Evolutionary conservation across 371 early-diverging fungal genomes (phyloP), one percentile per base, ranked within the genome.

Genomic region (Parasitella parasitica): DNA sequence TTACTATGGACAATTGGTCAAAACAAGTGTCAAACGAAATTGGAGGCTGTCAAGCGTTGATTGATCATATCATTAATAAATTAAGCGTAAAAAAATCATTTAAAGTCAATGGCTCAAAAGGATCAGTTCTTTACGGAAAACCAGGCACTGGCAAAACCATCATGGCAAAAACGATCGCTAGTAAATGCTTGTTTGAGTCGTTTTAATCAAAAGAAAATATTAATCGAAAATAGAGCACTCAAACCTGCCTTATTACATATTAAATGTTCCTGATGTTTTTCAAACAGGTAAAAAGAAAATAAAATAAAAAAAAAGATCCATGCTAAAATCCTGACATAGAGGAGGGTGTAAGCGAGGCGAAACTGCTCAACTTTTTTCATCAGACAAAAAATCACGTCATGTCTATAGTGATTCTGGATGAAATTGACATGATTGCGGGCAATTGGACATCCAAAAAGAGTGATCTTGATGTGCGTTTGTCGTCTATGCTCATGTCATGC

Each of bases 251-350:
- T 89, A 78, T 56, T 72, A 73, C 15, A 36, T 84, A 22, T 58
- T 92, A 35, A 88, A 87, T 60, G 85, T 89, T 49, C 84, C 92
- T 11, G 90, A 92, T 62, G 70, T 92, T 7, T 92, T 91, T 59
- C 79, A 81, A 63, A 72, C 83, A 61, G 85, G 90, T 86, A 76
- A 54, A 61, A 9, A 27, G 12, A 20, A 16, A 26, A 18, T 16
- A 51, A 2, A 36, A 28, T 13, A 26, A 27, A n/a, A 52, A 34
- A 12, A 2, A 12, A 39, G 24, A 50, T 12, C 20, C 41, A 24
- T 24, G 27, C 43, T 16, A 53, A 38, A 15, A 34, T 38, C 3
- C 8, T 13, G 15, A 16, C n/a, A n/a, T 65, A 87, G 87, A 86
- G 73, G 83, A 83, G 55, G 89, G 87, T 1, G 81, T 75, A 0